Conservation (phyloP, 306 rosid genomes). For the Cotoneaster glaucophyllus region DNA sequence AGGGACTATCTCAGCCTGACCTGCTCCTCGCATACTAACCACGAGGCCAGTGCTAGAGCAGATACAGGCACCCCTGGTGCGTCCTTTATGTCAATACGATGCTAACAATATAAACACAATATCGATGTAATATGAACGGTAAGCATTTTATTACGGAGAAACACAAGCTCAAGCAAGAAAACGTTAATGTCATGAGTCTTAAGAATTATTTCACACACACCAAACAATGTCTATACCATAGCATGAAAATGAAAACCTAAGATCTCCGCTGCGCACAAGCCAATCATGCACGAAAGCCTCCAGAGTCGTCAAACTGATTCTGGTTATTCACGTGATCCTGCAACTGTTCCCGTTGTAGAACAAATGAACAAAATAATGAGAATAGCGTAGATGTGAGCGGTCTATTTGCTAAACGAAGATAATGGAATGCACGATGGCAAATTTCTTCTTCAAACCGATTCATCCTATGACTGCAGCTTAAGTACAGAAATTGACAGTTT, state of each 20-base stretch:
- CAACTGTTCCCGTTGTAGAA: slow-evolving; percentile 13
- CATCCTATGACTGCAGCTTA: background rate
- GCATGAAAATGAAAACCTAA: slow-evolving; percentile 28
- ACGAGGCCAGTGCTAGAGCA: slow-evolving; percentile 42
- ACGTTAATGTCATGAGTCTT: slow-evolving; percentile 21
- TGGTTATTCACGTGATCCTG: slow-evolving; percentile 36
- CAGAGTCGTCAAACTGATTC: slow-evolving; percentile 27
- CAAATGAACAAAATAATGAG: background rate
- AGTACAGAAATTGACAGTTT: background rate
- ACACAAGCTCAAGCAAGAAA: slow-evolving; percentile 17
- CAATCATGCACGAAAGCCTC: slow-evolving; percentile 28
- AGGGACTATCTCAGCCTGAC: slow-evolving; percentile 99
- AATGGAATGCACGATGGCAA: background rate
- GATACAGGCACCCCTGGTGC: slow-evolving; percentile 99
- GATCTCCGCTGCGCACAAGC: slow-evolving; percentile 21
- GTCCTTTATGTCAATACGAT: slow-evolving; percentile 47
- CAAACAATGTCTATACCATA: slow-evolving; percentile 36
- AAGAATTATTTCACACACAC: slow-evolving; percentile 35
- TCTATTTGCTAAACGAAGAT: background rate
- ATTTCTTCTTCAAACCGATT: background rate
- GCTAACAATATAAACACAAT: background rate
- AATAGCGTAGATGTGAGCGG: background rate
- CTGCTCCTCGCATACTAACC: slow-evolving; percentile 44
- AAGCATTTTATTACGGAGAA: slow-evolving; percentile 39
- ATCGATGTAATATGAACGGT: slow-evolving; percentile 3